phyloP scores from a whole-genome alignment of 2,329 filamentous ascomycete genomes.

The Colletotrichum nymphaeae region DNA sequence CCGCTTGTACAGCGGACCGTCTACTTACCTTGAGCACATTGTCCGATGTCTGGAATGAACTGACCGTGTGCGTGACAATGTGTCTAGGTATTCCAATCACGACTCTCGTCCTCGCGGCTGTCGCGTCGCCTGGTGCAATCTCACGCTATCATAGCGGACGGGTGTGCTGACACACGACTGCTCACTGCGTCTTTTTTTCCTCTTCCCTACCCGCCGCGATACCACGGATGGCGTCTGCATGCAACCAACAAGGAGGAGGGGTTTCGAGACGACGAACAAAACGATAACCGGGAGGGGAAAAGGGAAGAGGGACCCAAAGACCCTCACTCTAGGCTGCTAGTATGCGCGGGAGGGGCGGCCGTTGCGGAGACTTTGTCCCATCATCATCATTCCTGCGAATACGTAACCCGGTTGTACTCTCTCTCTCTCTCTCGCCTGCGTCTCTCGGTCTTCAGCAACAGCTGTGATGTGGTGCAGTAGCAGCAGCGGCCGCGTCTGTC shows the following conservation, averaged over 20 bases:
- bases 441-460: not conserved
- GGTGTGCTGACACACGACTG: not conserved
- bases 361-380: slow-evolving; percentile 2
- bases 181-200: not conserved
- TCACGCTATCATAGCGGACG: not conserved
- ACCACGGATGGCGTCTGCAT: slow-evolving; percentile 5
- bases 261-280: not conserved
- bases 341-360: not conserved
- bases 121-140: not conserved
- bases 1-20: not conserved
- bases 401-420: no score
- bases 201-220: slow-evolving; percentile 6
- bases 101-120: slow-evolving; percentile 1
- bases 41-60: slow-evolving; percentile 5
- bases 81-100: not conserved
- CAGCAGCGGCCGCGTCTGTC: not conserved
- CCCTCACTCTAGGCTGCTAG: not conserved
- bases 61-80: not conserved
- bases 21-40: not conserved
- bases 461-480: not conserved
- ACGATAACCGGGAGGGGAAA: not conserved
- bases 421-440: not conserved
- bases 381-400: not conserved
- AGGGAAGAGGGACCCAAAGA: not conserved
- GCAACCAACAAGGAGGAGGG: slow-evolving; percentile 3